Base-by-base conservation (phyloP, 75 land plant genomes). In the Selaginella tamariscina region DNA sequence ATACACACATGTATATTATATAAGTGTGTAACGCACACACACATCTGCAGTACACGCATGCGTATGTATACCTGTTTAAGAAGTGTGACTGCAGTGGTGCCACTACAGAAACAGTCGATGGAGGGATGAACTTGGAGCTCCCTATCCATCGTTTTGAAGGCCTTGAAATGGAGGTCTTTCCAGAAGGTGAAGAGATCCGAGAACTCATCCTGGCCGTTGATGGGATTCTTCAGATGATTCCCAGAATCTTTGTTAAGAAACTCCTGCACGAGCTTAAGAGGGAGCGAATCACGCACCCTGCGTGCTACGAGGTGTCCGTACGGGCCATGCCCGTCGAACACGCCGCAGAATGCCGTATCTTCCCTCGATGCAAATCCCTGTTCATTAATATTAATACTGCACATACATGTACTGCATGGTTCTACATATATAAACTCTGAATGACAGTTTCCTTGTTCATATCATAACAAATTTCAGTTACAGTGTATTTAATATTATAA, bases 71-170 rank as follows among this genome's bases (percentile, higher is more conserved):
- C 97, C 97, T 92, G 93, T 76, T 87, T 87, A 11, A 93, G 31
- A 64, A 89, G 64, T 1, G 88, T 84, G 2, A 93, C 98, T n/a
- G 98, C 89, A 24, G 98, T 93, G 15, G 88, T 80, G 13, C 98
- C 98, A 70, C 98, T 93, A 69, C 98, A 93, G 74, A 86, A 89
- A 62, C 96, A 86, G 77, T 93, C 98, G 56, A 89, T 86, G 28
- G 78, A 75, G 55, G 84, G 82, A 70, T 89, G 84, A 66, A 85
- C n/a, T 62, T 80, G 81, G 54, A 93, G 67, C 30, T 93, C 98
- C 73, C 75, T 81, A 56, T 93, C 98, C 98, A 93, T 93, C 29
- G 78, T 65, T 71, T 80, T 82, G 70, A 81, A 93, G 59, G 98
- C 83, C 69, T 81, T 84, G 30, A 86, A 54, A 30, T 91, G 74